phyloP scores from a whole-genome alignment of 768 basidiomycete genomes.

The Rhodotorula toruloides region DNA sequence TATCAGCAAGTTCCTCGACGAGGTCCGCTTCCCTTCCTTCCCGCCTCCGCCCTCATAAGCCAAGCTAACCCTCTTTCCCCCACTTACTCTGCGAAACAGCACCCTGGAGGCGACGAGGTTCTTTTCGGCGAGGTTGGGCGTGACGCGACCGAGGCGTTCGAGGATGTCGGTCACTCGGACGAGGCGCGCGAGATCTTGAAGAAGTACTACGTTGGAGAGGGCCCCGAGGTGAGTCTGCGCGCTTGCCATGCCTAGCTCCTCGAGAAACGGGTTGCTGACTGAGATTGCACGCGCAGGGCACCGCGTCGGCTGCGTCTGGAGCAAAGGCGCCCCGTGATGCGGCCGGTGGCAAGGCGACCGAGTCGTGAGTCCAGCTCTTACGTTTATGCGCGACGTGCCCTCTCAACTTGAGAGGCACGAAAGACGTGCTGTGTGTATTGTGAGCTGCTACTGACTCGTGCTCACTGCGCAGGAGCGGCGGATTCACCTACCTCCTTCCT shows the following conservation, averaged over 20 bases:
- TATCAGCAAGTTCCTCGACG: constrained; percentile 88
- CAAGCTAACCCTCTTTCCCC: neutral
- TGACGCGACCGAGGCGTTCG: constrained; percentile 96
- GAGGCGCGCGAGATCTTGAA: constrained; percentile 84
- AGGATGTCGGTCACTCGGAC: constrained; percentile 98
- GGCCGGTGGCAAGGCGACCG: constrained; percentile 65
- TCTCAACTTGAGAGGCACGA: no score
- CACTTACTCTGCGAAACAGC: constrained; percentile 51
- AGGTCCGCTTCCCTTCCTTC: constrained; percentile 52
- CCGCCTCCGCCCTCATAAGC: neutral
- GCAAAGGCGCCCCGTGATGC: constrained; percentile 48
- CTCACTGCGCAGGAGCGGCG: constrained; percentile 42
- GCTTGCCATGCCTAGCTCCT: neutral
- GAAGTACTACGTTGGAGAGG: constrained; percentile 72
- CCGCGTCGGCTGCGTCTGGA: constrained; percentile 48
- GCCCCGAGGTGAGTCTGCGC: constrained; percentile 55
- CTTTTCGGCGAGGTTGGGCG: constrained; percentile 85
- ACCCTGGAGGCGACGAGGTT: constrained; percentile 98
- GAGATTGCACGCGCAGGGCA: constrained; percentile 1
- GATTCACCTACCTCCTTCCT: constrained; percentile 78
- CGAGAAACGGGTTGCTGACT: no score
- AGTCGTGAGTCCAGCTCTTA: constrained; percentile 46
- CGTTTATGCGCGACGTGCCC: no score
- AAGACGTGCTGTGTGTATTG: no score
- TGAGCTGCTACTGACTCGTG: neutral